These are phyloP conservation scores for Cardiospermum halicacabum DNA, from an alignment of 345 rosid species.

Conservation along the genomic window DNA sequence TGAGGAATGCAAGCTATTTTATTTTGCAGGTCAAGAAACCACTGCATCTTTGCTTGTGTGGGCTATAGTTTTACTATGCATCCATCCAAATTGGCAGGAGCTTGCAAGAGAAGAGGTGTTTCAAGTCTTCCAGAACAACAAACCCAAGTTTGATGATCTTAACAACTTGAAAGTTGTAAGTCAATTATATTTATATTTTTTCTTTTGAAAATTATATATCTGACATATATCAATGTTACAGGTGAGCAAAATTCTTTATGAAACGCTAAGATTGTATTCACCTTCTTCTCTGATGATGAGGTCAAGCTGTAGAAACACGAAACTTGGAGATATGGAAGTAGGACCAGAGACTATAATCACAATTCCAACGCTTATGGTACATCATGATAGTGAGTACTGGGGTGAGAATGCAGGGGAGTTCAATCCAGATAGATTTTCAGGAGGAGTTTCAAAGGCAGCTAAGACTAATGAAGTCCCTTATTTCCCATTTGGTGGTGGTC, in stretches of 20 bases:
- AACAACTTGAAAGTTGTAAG: slow-evolving; percentile 19
- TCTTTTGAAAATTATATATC: no score
- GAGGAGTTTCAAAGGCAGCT: slow-evolving; percentile 58
- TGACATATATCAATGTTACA: slow-evolving; percentile 16
- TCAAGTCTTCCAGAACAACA: slow-evolving; percentile 1
- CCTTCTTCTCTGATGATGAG: slow-evolving; percentile 39
- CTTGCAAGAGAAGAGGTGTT: slow-evolving; percentile 17
- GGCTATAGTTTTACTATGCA: slow-evolving; percentile 16
- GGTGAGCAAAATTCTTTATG: slow-evolving; percentile 50
- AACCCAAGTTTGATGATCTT: slow-evolving; percentile 9
- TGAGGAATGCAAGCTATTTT: slow-evolving; percentile 61
- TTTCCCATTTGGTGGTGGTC: slow-evolving; percentile 61
- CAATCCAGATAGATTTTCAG: slow-evolving; percentile 58
- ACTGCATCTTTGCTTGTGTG: slow-evolving; percentile 34
- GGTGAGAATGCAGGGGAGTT: slow-evolving; percentile 61
- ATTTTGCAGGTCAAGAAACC: slow-evolving; percentile 59
- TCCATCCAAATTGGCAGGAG: slow-evolving; percentile 20
- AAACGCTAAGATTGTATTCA: slow-evolving; percentile 60
- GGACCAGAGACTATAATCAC: slow-evolving; percentile 44
- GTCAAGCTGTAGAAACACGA: slow-evolving; percentile 39
- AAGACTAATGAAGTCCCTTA: slow-evolving; percentile 50
- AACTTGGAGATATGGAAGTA: slow-evolving; percentile 44
- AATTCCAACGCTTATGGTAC: slow-evolving; percentile 40
- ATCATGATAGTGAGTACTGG: slow-evolving; percentile 52
- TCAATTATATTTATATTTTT: no score